Evolutionary conservation across 257 asterid species (phyloP).

Genomic region (Solanum arcanum): DNA sequence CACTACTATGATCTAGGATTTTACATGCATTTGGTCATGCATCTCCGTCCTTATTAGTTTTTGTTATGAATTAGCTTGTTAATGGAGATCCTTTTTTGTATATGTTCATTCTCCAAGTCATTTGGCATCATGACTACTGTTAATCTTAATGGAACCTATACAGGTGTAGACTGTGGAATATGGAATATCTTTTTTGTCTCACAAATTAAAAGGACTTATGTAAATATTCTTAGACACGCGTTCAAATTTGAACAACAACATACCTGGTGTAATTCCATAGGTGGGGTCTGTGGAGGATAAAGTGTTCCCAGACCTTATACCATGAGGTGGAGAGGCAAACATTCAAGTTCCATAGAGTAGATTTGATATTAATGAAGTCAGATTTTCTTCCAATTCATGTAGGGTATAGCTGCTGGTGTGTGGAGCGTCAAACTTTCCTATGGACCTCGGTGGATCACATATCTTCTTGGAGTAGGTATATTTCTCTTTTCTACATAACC

Average conservation of each 20-base stretch:
- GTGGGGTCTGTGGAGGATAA: background rate
- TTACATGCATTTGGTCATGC: background rate
- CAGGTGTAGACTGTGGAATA: background rate
- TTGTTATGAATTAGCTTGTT: background rate
- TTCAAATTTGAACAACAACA: background rate
- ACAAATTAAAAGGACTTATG: background rate
- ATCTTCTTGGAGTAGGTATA: slow-evolving; percentile 50
- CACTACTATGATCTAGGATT: background rate
- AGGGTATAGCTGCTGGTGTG: slow-evolving; percentile 35
- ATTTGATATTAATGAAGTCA: background rate
- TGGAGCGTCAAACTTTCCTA: slow-evolving; percentile 49
- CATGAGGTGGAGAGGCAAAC: background rate
- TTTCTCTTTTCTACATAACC: background rate
- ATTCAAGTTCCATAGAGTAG: background rate
- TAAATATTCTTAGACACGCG: background rate
- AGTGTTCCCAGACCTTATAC: background rate
- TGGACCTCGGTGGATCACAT: slow-evolving; percentile 67
- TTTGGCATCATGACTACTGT: background rate
- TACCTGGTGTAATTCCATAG: background rate
- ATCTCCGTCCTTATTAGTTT: background rate
- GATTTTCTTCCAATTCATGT: slow-evolving; percentile 5
- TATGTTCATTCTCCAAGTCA: background rate
- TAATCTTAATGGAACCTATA: background rate
- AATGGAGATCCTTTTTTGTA: background rate
- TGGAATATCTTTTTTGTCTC: background rate